Evolutionary conservation across 306 rosid species (phyloP).

Genomic region (Cucurbita moschata): DNA sequence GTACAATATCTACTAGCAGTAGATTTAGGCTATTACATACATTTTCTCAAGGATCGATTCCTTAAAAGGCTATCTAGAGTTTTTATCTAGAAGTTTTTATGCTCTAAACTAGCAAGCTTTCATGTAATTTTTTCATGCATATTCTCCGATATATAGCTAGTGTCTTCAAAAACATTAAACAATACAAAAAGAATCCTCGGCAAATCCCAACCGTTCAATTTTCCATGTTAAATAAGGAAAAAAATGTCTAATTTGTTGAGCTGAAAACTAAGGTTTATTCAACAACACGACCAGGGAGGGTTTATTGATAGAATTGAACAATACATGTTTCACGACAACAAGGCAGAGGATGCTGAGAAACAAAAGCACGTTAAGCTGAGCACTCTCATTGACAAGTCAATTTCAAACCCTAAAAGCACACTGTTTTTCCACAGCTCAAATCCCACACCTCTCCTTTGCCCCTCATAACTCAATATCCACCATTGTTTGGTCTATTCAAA

Average conservation of each 20-base stretch:
- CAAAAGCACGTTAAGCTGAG: neutral
- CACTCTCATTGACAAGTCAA: neutral
- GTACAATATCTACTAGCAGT: no score
- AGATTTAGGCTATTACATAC: no score
- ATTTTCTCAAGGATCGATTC: no score
- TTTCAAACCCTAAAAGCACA: neutral
- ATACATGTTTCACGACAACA: neutral
- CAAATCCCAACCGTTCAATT: neutral
- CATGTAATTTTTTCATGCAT: no score
- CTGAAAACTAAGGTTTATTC: neutral
- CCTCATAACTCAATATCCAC: neutral
- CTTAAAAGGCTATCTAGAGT: no score
- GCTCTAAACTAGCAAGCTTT: no score
- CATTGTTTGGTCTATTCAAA: neutral
- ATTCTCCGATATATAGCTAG: no score
- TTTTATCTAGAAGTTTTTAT: no score
- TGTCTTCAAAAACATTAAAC: no score
- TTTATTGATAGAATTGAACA: neutral
- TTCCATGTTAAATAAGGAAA: no score
- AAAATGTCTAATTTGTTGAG: neutral
- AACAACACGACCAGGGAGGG: neutral
- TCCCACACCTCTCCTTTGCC: neutral
- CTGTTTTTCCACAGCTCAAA: neutral
- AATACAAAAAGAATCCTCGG: neutral
- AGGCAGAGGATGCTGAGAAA: neutral